Conservation (phyloP, 78 protist genomes). For the Protostelium mycophagum region DNA sequence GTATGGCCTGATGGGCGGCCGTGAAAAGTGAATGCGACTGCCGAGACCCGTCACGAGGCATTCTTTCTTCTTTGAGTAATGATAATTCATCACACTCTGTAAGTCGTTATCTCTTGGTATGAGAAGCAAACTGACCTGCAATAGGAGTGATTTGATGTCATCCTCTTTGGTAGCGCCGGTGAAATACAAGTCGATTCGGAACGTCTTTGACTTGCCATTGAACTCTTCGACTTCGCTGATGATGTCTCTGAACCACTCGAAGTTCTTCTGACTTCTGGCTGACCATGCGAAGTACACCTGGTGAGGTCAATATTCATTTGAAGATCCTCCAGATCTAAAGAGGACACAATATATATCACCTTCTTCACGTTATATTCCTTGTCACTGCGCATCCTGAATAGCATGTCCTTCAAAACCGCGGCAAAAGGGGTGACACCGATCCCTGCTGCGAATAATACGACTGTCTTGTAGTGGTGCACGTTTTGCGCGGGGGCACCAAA, state of each 20-base stretch:
- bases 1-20: background rate
- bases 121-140: background rate
- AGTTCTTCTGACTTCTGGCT: conserved; percentile 4
- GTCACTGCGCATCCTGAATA: conserved; percentile 7
- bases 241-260: background rate
- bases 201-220: background rate
- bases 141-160: background rate
- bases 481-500: conserved; percentile 80
- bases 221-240: background rate
- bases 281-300: background rate
- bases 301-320: too few relatives aligned
- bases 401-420: conserved; percentile 74
- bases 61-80: background rate
- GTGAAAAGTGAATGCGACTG: background rate
- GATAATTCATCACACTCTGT: background rate
- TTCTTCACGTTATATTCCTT: conserved; percentile 12
- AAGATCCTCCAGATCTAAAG: too few relatives aligned
- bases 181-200: background rate
- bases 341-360: conserved; percentile 78
- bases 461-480: conserved; percentile 36
- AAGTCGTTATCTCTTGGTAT: background rate
- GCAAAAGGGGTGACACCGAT: conserved; percentile 94
- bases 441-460: conserved; percentile 83
- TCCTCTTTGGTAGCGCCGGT: background rate
- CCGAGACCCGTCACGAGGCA: background rate